Percentiles rank a stretch among this genome's conserved stretches.
Evolutionary conservation across 306 rosid genomes (phyloP).

Genomic region (Vigna radiata): DNA sequence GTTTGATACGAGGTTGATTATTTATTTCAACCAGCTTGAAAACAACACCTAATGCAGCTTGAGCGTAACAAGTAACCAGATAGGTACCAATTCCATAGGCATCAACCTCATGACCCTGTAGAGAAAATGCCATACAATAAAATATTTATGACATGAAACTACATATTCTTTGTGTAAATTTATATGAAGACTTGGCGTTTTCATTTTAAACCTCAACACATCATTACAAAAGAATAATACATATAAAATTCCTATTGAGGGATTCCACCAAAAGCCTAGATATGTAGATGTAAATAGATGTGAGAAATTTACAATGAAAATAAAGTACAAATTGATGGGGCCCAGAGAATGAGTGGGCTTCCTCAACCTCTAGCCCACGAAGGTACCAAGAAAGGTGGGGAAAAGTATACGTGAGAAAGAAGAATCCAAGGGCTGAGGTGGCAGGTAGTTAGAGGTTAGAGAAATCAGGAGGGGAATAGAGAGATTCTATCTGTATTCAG

Average conservation of each 20-base stretch:
- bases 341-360: too few species aligned
- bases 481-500: too few species aligned
- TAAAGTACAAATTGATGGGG: too few species aligned
- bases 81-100: conserved; percentile 96
- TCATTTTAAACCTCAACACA: conserved; percentile 12
- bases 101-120: conserved; percentile 98
- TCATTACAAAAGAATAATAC: conserved; percentile 1
- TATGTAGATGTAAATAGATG: conserved; percentile 35
- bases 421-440: too few species aligned
- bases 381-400: too few species aligned
- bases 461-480: too few species aligned
- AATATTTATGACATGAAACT: conserved; percentile 14
- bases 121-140: conserved; percentile 30
- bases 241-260: neutral
- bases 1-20: conserved; percentile 94
- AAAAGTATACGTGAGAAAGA: too few species aligned
- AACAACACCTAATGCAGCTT: conserved; percentile 97
- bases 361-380: too few species aligned
- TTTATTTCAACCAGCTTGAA: conserved; percentile 99
- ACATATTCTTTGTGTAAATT: neutral
- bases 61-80: conserved; percentile 96
- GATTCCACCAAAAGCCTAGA: conserved; percentile 22
- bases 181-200: neutral
- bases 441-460: too few species aligned
- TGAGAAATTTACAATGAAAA: conserved; percentile 24